phyloP scores from a whole-genome alignment of 2,329 filamentous ascomycete species.

The Fusarium nisikadoi region DNA sequence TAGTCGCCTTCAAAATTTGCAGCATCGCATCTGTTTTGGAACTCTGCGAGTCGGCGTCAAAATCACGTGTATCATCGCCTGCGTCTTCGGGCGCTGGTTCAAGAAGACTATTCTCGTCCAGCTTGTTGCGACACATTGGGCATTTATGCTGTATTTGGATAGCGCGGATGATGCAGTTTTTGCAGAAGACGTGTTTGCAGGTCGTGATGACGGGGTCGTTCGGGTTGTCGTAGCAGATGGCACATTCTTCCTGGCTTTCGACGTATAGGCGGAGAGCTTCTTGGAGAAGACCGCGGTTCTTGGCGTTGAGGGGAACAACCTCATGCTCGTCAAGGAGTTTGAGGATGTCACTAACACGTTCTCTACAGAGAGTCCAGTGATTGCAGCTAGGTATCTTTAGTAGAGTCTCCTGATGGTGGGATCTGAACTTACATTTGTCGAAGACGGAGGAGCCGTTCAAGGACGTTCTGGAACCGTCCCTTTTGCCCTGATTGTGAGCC shows the following conservation, averaged over 20 bases:
- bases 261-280: constrained; percentile 80
- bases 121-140: constrained; percentile 81
- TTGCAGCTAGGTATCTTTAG: constrained; percentile 68
- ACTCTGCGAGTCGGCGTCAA: constrained; percentile 74
- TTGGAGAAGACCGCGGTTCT: constrained; percentile 78
- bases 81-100: constrained; percentile 70
- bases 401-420: neutral
- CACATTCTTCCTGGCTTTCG: constrained; percentile 84
- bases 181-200: constrained; percentile 85
- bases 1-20: constrained; percentile 76
- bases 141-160: constrained; percentile 83
- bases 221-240: constrained; percentile 80
- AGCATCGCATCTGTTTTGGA: constrained; percentile 86
- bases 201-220: constrained; percentile 82
- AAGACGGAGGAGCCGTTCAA: constrained; percentile 84
- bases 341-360: constrained; percentile 78
- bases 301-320: constrained; percentile 74
- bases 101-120: constrained; percentile 69
- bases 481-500: constrained; percentile 55
- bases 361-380: constrained; percentile 84
- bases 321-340: constrained; percentile 73
- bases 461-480: constrained; percentile 75
- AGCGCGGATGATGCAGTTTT: constrained; percentile 76
- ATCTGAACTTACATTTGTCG: constrained; percentile 70
- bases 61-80: constrained; percentile 56